Evolutionary conservation across 2,329 filamentous ascomycete genomes (phyloP).

Genomic region (Pseudocercospora vitis): DNA sequence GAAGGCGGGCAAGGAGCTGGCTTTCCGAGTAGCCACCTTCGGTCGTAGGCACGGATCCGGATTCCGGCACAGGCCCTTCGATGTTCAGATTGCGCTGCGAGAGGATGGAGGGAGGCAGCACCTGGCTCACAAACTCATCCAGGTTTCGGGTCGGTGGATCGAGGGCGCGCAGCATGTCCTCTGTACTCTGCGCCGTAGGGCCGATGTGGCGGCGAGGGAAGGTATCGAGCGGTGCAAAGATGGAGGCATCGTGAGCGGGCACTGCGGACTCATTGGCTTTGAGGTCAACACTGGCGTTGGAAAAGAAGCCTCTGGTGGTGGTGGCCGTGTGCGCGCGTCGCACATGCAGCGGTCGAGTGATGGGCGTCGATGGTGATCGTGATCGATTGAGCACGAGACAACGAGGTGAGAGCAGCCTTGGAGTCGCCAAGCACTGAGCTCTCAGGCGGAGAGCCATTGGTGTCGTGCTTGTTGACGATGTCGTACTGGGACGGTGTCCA

Average conservation of each 20-base stretch:
- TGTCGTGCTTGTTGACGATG: conserved; percentile 27
- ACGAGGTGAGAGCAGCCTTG: conserved; percentile 33
- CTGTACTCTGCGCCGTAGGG: conserved; percentile 66
- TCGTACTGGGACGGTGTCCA: conserved; percentile 5
- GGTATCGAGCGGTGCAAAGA: conserved; percentile 56
- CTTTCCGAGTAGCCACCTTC: conserved; percentile 59
- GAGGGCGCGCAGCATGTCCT: conserved; percentile 76
- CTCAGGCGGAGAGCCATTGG: conserved; percentile 33
- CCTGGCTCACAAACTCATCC: conserved; percentile 81
- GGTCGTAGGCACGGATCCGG: conserved; percentile 38
- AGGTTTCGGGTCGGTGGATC: conserved; percentile 71
- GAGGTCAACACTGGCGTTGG: conserved; percentile 32
- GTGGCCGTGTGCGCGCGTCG: conserved; percentile 11
- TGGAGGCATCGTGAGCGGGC: conserved; percentile 30
- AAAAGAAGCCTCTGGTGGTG: conserved; percentile 32
- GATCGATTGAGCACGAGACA: conserved; percentile 30
- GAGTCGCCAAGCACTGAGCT: conserved; percentile 37
- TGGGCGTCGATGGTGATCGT: neutral
- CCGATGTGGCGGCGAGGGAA: conserved; percentile 87
- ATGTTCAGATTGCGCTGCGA: conserved; percentile 65
- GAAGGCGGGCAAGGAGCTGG: conserved; percentile 56
- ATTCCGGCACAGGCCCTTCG: conserved; percentile 47
- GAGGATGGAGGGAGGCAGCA: conserved; percentile 77
- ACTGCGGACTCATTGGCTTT: conserved; percentile 26
- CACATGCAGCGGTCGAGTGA: conserved; percentile 15